These are phyloP conservation scores for Gossypium schwendimanii DNA, from an alignment of 441 rosid genomes.

Conservation along the genomic window DNA sequence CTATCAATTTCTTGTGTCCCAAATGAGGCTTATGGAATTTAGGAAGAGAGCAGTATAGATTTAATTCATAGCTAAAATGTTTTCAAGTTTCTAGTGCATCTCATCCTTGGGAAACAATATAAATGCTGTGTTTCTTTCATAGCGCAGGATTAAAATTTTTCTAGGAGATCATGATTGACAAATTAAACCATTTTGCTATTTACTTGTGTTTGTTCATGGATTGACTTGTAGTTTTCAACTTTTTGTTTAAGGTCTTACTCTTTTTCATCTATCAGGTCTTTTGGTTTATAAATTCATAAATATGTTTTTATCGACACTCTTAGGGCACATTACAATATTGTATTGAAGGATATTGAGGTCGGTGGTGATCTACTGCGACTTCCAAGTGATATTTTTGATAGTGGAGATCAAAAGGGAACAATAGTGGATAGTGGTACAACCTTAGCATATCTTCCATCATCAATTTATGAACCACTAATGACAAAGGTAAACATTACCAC, in stretches of 20 bases:
- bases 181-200: background rate
- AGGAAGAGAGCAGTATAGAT: background rate
- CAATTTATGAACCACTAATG: constrained; percentile 46
- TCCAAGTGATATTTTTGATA: constrained; percentile 45
- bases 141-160: background rate
- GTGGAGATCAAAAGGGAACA: constrained; percentile 55
- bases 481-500: constrained; percentile 27
- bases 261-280: background rate
- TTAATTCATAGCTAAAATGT: background rate
- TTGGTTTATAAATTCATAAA: background rate
- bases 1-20: background rate
- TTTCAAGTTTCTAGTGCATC: background rate
- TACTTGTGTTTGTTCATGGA: background rate
- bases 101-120: background rate
- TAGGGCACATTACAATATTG: constrained; percentile 86
- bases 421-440: constrained; percentile 93
- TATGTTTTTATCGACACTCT: constrained; percentile 18
- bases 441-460: constrained; percentile 68
- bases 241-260: background rate
- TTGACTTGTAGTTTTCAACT: background rate
- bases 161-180: background rate
- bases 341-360: constrained; percentile 65
- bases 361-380: constrained; percentile 45
- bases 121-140: background rate
- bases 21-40: background rate